Evolutionary conservation across 2,329 filamentous ascomycete genomes (phyloP).

Genomic region (Apiospora koreana): DNA sequence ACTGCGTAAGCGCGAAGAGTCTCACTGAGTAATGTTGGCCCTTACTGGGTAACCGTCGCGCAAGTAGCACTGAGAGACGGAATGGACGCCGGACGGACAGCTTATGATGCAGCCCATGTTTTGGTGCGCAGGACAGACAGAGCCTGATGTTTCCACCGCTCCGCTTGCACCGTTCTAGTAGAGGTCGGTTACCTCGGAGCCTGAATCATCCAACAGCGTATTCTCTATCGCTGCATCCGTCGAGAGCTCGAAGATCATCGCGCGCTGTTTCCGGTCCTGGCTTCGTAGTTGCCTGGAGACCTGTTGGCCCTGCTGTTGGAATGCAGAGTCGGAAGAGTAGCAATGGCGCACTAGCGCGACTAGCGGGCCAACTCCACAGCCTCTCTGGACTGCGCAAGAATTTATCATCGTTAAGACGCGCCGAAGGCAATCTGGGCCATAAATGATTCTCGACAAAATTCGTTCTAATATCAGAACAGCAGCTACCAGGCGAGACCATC

Average conservation of each 20-base stretch:
- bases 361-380: neutral
- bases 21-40: neutral
- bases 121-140: neutral
- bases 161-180: neutral
- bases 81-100: neutral
- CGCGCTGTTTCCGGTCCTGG: neutral
- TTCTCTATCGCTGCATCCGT: neutral
- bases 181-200: neutral
- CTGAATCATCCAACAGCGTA: neutral
- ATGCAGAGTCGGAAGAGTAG: neutral
- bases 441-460: too few relatives aligned
- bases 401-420: too few relatives aligned
- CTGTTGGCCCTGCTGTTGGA: neutral
- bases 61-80: neutral
- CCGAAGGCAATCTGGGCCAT: too few relatives aligned
- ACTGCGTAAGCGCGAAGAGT: neutral
- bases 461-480: too few relatives aligned
- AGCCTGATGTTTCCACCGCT: neutral
- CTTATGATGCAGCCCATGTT: neutral
- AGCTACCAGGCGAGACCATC: too few relatives aligned
- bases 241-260: neutral
- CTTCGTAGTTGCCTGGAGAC: neutral
- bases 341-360: neutral
- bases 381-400: too few relatives aligned
- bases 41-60: neutral